A percentile compares a stretch with the other conserved stretches of the same genome.
phyloP scores from a whole-genome alignment of 2,329 filamentous ascomycete species.

The Beauveria rudraprayagi region DNA sequence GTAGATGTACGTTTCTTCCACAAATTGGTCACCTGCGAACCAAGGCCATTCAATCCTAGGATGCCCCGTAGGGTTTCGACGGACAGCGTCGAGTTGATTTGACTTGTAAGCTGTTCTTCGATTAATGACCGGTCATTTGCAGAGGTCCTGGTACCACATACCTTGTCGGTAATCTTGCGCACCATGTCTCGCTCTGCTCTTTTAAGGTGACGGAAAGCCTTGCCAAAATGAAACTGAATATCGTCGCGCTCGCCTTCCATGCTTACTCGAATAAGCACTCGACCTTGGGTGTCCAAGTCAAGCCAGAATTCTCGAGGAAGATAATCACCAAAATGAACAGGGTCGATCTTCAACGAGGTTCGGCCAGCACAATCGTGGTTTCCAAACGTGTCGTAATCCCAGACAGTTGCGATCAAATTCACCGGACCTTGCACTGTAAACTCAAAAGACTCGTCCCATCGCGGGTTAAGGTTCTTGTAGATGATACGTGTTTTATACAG shows the following conservation, averaged over 20 bases:
- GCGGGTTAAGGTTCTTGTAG: constrained; percentile 80
- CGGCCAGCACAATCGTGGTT: constrained; percentile 96
- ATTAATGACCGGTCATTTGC: constrained; percentile 16
- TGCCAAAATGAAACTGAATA: constrained; percentile 97
- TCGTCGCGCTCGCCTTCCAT: constrained; percentile 99
- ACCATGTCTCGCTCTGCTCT: constrained; percentile 97
- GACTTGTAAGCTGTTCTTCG: constrained; percentile 64
- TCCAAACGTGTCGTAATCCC: constrained; percentile 96
- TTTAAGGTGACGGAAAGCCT: constrained; percentile 91
- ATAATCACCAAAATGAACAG: constrained; percentile 94
- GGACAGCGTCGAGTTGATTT: constrained; percentile 86
- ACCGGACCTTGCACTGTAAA: constrained; percentile 87
- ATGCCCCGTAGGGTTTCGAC: constrained; percentile 69
- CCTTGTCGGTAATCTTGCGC: constrained; percentile 95
- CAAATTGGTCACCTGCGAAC: constrained; percentile 65
- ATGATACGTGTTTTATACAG: constrained; percentile 91
- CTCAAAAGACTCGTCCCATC: constrained; percentile 96
- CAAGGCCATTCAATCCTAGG: constrained; percentile 59
- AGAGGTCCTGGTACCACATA: constrained; percentile 28
- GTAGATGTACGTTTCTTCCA: constrained; percentile 54
- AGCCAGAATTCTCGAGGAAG: constrained; percentile 96
- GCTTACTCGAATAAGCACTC: constrained; percentile 80
- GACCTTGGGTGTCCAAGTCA: constrained; percentile 89
- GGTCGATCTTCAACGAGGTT: constrained; percentile 96
- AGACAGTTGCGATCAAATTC: constrained; percentile 93